phyloP scores from a whole-genome alignment of 176 grass and related monocot genomes.

The Phyllostachys edulis region DNA sequence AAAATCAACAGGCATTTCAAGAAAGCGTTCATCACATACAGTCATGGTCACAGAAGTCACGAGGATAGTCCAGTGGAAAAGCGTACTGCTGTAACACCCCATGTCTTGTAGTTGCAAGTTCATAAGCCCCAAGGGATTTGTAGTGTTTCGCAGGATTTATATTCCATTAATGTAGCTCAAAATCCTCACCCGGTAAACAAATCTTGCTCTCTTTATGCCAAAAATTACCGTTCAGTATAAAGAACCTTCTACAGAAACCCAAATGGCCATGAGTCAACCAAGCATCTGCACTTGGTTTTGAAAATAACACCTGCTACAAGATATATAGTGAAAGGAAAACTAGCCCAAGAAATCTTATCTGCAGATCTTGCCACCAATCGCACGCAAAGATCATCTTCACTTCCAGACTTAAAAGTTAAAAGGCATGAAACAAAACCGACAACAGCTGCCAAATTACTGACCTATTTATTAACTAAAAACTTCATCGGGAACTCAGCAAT shows the following conservation, averaged over 20 bases:
- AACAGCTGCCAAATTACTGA: neutral
- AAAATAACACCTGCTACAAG: neutral
- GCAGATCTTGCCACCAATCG: neutral
- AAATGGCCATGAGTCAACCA: neutral
- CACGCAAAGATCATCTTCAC: neutral
- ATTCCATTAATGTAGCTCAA: neutral
- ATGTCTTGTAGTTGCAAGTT: neutral
- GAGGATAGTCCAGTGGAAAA: neutral
- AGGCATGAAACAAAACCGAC: neutral
- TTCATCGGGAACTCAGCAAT: neutral
- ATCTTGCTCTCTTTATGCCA: neutral
- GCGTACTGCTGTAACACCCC: neutral
- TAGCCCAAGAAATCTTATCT: neutral
- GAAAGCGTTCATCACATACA: neutral
- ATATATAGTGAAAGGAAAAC: neutral
- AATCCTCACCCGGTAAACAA: neutral
- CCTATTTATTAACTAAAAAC: neutral
- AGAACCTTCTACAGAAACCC: neutral
- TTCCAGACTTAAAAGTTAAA: neutral
- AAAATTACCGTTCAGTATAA: neutral
- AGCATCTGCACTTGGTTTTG: neutral
- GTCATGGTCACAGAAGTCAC: neutral
- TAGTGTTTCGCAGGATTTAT: neutral
- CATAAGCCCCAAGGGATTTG: neutral
- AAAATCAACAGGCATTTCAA: slow-evolving; percentile 13